A percentile compares a stretch with the other conserved stretches of the same genome.
These are phyloP conservation scores for Cutaneotrichosporon daszewskae DNA, from an alignment of 1,284 basidiomycete species.

Conservation along the genomic window DNA sequence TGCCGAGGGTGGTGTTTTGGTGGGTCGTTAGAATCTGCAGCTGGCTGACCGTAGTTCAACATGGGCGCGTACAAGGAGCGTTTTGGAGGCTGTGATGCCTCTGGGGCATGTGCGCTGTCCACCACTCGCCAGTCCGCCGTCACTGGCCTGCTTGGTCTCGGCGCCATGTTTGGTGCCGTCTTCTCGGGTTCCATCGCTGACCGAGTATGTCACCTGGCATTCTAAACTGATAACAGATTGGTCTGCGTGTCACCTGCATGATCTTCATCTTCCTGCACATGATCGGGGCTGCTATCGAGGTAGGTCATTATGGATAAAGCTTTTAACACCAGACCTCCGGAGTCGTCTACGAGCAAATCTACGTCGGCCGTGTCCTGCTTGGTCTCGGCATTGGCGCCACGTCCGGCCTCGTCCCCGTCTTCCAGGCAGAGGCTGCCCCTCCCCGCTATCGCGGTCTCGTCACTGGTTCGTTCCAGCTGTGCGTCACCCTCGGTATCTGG, in stretches of 20 bases:
- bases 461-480: constrained; percentile 49
- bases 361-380: constrained; percentile 45
- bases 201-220: constrained; percentile 17
- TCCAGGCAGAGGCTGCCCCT: constrained; percentile 47
- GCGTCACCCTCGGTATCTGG: constrained; percentile 48
- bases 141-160: constrained; percentile 44
- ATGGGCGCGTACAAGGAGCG: constrained; percentile 23
- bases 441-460: constrained; percentile 37
- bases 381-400: constrained; percentile 47
- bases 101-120: constrained; percentile 19
- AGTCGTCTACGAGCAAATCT: constrained; percentile 36
- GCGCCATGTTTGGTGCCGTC: constrained; percentile 44
- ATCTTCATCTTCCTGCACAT: constrained; percentile 45
- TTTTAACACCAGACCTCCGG: constrained; percentile 24
- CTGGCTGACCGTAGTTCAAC: constrained; percentile 23
- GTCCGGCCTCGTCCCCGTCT: constrained; percentile 48
- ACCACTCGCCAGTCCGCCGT: constrained; percentile 39
- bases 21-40: constrained; percentile 21
- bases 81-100: constrained; percentile 27
- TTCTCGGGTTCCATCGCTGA: constrained; percentile 36
- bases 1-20: constrained; percentile 33
- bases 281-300: constrained; percentile 48
- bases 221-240: constrained; percentile 24
- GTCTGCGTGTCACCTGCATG: constrained; percentile 41
- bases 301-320: constrained; percentile 2